Conservation (phyloP, 1,284 basidiomycete species). For the Austroboletus rostrupii region DNA sequence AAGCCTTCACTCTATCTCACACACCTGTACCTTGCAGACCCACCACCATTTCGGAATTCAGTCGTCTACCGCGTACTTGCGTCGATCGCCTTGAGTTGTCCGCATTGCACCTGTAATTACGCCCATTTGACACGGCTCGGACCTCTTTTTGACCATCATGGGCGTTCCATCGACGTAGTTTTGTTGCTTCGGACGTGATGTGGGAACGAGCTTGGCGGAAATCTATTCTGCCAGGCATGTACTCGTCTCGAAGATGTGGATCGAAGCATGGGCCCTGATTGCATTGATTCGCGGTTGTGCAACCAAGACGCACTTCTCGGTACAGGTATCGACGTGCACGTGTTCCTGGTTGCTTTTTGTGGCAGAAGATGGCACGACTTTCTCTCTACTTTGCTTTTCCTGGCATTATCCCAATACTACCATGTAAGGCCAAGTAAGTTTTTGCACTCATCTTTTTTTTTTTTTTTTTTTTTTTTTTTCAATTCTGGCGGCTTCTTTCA, state of each 20-base stretch:
- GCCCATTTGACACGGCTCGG: constrained; percentile 5
- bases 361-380: too few species aligned
- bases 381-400: too few species aligned
- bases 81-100: constrained; percentile 19
- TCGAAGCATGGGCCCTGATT: background rate
- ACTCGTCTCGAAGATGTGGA: background rate
- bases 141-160: constrained; percentile 4
- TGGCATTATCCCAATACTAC: too few species aligned
- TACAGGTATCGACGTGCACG: background rate
- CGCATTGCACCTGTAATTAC: constrained; percentile 11
- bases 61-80: constrained; percentile 2
- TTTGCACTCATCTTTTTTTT: too few species aligned
- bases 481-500: too few species aligned
- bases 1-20: constrained; percentile 7
- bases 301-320: background rate
- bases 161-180: background rate
- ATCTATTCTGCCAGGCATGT: background rate
- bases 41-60: constrained; percentile 6
- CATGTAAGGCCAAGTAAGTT: too few species aligned
- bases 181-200: background rate
- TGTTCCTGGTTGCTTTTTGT: too few species aligned
- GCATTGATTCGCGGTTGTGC: background rate
- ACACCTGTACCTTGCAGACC: constrained; percentile 4
- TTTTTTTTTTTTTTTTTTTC: too few species aligned
- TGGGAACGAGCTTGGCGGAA: background rate